Percentiles rank a stretch among this genome's conserved stretches.
Conservation (phyloP, 352 stramenopile species). For the Pythium sp. region DNA sequence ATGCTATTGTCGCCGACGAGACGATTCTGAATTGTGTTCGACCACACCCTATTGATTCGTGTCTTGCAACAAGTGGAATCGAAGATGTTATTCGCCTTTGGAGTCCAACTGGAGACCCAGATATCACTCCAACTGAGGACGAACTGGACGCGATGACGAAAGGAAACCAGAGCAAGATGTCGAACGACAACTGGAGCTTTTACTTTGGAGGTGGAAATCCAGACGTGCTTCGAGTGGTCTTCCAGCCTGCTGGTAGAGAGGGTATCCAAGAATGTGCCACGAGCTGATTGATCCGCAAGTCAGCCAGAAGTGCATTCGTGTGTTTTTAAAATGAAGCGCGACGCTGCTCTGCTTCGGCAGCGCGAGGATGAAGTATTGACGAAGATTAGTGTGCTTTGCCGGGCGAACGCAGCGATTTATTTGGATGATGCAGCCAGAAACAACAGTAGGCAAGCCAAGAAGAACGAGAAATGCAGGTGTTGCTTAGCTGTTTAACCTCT, state of each 20-base stretch:
- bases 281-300: conserved; percentile 27
- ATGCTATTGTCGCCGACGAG: conserved; percentile 77
- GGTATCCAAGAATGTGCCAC: conserved; percentile 69
- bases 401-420: background rate
- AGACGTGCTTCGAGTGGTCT: conserved; percentile 69
- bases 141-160: conserved; percentile 52
- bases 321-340: background rate
- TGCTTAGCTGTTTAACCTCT: background rate
- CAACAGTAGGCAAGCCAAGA: background rate
- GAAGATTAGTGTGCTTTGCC: background rate
- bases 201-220: conserved; percentile 44
- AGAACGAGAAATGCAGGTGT: background rate
- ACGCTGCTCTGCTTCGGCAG: background rate
- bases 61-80: conserved; percentile 81
- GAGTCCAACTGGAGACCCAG: conserved; percentile 48
- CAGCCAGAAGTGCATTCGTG: background rate
- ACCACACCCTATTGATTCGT: conserved; percentile 70
- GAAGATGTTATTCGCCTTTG: conserved; percentile 81
- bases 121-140: conserved; percentile 37
- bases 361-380: background rate
- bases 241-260: conserved; percentile 52
- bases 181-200: conserved; percentile 34
- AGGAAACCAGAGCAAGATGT: conserved; percentile 72
- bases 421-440: background rate
- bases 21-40: conserved; percentile 91